phyloP scores from a whole-genome alignment of 2,329 filamentous ascomycete genomes.

The Aureobasidium pullulans region DNA sequence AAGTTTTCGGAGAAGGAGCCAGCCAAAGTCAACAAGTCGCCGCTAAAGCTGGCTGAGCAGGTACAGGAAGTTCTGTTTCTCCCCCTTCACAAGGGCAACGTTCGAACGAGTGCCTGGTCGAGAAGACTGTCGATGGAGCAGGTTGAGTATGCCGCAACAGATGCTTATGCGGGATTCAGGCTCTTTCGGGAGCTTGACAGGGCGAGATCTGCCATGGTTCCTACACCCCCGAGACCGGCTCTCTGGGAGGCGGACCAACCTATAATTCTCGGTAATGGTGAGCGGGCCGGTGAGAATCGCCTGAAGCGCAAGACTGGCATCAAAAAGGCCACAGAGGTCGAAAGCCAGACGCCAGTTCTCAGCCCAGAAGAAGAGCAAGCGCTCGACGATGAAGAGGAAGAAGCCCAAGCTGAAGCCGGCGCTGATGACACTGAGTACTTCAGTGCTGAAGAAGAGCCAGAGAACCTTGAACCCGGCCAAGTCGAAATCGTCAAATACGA shows the following conservation, averaged over 20 bases:
- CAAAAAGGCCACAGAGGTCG: neutral
- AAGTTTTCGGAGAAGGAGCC: constrained; percentile 53
- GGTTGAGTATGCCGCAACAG: constrained; percentile 67
- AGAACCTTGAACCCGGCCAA: neutral
- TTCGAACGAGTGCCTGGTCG: constrained; percentile 71
- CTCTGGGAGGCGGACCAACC: constrained; percentile 60
- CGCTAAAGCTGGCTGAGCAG: constrained; percentile 61
- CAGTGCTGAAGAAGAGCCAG: neutral
- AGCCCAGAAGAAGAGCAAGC: neutral
- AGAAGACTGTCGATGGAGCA: constrained; percentile 55
- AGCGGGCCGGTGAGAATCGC: constrained; percentile 16
- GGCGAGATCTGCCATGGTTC: constrained; percentile 58
- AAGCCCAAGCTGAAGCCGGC: neutral
- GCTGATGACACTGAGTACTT: neutral
- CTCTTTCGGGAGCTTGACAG: constrained; percentile 66
- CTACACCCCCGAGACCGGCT: constrained; percentile 62
- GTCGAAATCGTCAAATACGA: neutral
- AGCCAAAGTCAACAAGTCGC: constrained; percentile 55
- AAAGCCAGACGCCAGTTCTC: neutral
- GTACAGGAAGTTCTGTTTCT: constrained; percentile 64
- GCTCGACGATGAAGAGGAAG: constrained; percentile 1
- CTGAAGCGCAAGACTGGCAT: neutral
- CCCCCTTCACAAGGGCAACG: constrained; percentile 68
- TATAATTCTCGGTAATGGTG: constrained; percentile 49
- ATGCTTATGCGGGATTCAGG: constrained; percentile 72